Percentiles rank a stretch among this genome's conserved stretches.
These are phyloP conservation scores for Yueomyces sinensis DNA, from an alignment of 805 yeast species.

Conservation along the genomic window DNA sequence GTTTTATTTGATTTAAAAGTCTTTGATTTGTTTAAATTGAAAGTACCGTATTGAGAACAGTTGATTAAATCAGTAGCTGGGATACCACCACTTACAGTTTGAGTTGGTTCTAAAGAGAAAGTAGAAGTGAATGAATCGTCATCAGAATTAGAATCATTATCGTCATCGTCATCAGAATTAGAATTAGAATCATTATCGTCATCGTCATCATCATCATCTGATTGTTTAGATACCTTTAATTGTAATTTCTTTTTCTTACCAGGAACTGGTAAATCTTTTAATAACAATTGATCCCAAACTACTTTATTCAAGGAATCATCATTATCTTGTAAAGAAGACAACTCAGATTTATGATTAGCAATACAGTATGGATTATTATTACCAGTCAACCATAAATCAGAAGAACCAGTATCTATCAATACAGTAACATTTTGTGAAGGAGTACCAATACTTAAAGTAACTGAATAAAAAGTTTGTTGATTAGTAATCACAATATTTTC, in stretches of 20 bases:
- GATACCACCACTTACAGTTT: slow-evolving; percentile 1
- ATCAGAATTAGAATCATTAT: not conserved
- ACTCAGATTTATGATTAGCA: not conserved
- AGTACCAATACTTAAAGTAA: slow-evolving; percentile 40
- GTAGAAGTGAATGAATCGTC: not conserved
- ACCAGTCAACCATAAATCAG: slow-evolving; percentile 47
- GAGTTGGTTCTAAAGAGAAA: slow-evolving; percentile 1
- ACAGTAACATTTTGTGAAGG: slow-evolving; percentile 41
- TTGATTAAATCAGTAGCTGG: slow-evolving; percentile 18
- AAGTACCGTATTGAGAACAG: slow-evolving; percentile 29
- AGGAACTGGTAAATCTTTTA: not conserved
- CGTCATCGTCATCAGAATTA: not conserved
- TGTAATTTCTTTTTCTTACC: not conserved
- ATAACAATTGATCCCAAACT: not conserved
- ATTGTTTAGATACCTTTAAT: too few relatives aligned
- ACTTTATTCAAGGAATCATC: too few relatives aligned
- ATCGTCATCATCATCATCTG: too few relatives aligned
- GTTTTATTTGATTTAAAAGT: slow-evolving; percentile 24
- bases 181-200: not conserved
- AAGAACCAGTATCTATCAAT: slow-evolving; percentile 63
- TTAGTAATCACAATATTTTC: slow-evolving; percentile 27
- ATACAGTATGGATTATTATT: slow-evolving; percentile 35
- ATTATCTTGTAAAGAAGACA: too few relatives aligned
- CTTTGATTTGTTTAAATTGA: slow-evolving; percentile 12
- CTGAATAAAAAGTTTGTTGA: slow-evolving; percentile 32